Evolutionary conservation across 257 asterid genomes (phyloP).

Genomic region (Eucommia ulmoides): DNA sequence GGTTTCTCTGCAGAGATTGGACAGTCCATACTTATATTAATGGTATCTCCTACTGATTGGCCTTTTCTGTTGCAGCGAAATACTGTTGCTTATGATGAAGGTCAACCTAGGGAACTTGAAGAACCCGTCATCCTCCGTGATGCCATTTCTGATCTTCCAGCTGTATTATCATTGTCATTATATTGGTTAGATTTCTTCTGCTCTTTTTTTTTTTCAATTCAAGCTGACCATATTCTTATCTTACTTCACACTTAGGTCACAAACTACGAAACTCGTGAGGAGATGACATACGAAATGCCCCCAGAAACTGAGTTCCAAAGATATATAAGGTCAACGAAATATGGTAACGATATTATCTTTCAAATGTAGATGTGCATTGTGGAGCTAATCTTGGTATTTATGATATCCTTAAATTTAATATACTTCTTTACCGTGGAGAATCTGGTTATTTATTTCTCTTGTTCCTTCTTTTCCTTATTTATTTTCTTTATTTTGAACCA

Average conservation of each 20-base stretch:
- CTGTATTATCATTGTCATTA: constrained; percentile 19
- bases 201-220: neutral
- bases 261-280: constrained; percentile 43
- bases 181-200: neutral
- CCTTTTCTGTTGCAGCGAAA: constrained; percentile 36
- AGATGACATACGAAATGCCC: constrained; percentile 43
- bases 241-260: constrained; percentile 18
- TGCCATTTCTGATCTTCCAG: constrained; percentile 79
- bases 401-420: neutral
- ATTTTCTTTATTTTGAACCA: neutral
- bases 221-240: constrained; percentile 2
- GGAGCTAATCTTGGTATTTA: neutral
- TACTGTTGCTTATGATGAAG: constrained; percentile 76
- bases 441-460: neutral
- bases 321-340: constrained; percentile 42
- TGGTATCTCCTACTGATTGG: neutral
- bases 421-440: neutral
- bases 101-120: constrained; percentile 49
- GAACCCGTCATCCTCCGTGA: constrained; percentile 52
- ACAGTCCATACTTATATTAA: neutral
- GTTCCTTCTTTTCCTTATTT: neutral
- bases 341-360: constrained; percentile 17
- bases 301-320: constrained; percentile 64
- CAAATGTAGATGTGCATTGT: neutral
- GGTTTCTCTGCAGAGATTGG: neutral